Evolutionary conservation across 257 asterid genomes (phyloP), one percentile per base, ranked within the genome.

Genomic region (Ilex asprella): DNA sequence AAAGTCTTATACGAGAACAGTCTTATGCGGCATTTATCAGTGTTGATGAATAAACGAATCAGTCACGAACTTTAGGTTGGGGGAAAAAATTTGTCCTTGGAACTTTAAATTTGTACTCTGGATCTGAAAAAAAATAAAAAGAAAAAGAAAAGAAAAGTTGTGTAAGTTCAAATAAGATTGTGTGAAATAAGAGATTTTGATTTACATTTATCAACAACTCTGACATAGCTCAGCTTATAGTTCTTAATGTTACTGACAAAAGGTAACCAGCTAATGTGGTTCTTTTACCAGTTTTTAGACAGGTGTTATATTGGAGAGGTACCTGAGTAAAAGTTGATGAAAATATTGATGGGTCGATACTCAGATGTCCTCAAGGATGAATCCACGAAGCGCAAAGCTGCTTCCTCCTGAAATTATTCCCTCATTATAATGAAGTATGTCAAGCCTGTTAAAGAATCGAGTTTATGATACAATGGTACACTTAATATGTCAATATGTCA

Each of bases 321-420:
- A 83, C 97, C 95, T 75, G 99, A 87, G 81, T 87, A 93, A 78
- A 89, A 93, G 75, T 80, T 82, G 66, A 93, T 86, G 61, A 89
- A 93, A 50, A 87, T 75, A 70, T 93, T 93, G 64, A 93, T 89
- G 54, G 97, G 96, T 30, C 96, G 88, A 78, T 82, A 78, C 32
- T 87, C 92, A 1, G 95, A 84, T 35, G 99, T 73, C 60, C 75
- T 71, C 58, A 72, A 55, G 39, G 92, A 78, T 62, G 87, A 78
- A 82, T 84, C 92, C 63, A 84, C 95, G 80, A 89, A 63, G 63
- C 99, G 90, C 78, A 78, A 75, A 10, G 97, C 99, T 49, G 96
- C 88, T 84, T 93, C 99, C 43, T 93, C 95, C 99, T 89, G 78
- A 58, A 66, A 75, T 53, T 47, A 31, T 49, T 13, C 62, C 46